These are phyloP conservation scores for Combretum micranthum DNA, from an alignment of 345 rosid species.

Conservation along the genomic window DNA sequence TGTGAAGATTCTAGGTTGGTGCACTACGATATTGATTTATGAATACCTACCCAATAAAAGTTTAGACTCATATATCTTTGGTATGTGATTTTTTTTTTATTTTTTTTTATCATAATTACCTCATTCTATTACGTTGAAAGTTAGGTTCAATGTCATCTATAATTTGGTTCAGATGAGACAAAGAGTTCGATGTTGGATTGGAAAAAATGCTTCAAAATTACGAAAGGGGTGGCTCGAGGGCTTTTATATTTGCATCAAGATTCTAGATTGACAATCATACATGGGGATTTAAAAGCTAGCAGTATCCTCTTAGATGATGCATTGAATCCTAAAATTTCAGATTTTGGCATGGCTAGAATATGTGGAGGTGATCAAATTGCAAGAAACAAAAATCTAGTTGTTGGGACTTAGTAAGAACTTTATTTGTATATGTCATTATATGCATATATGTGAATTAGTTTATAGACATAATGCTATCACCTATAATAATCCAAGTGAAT, in stretches of 20 bases:
- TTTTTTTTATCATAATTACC: neutral
- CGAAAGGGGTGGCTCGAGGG: slow-evolving; percentile 57
- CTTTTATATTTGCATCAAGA: slow-evolving; percentile 70
- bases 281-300: slow-evolving; percentile 63
- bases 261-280: slow-evolving; percentile 67
- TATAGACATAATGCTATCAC: no score
- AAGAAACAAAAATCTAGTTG: slow-evolving; percentile 46
- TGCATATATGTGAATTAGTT: no score
- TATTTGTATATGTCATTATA: neutral
- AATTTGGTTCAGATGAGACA: slow-evolving; percentile 22
- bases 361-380: slow-evolving; percentile 42
- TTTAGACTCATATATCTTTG: slow-evolving; percentile 27
- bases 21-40: slow-evolving; percentile 31
- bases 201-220: slow-evolving; percentile 45
- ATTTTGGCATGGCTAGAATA: slow-evolving; percentile 62
- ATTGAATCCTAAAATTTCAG: slow-evolving; percentile 57
- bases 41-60: slow-evolving; percentile 36
- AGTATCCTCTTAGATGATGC: slow-evolving; percentile 44
- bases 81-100: slow-evolving; percentile 5
- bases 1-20: slow-evolving; percentile 25
- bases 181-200: slow-evolving; percentile 34
- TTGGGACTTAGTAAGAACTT: slow-evolving; percentile 63
- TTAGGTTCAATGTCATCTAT: no score
- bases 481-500: no score
- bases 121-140: no score